These are phyloP conservation scores for Podaxis carcinomalis DNA, from an alignment of 768 basidiomycete species.

Conservation along the genomic window DNA sequence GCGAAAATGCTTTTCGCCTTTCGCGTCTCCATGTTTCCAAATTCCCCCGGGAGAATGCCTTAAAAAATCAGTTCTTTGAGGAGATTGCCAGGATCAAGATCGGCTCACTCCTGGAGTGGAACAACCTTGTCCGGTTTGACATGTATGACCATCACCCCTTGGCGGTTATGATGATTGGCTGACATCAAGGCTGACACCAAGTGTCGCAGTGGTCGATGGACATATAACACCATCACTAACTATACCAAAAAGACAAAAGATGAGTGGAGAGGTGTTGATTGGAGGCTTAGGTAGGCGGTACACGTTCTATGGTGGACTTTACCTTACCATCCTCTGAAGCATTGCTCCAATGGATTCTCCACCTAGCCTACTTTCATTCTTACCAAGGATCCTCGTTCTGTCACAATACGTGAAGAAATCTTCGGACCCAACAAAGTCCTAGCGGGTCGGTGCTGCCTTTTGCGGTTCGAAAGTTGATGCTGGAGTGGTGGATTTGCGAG, in stretches of 20 bases:
- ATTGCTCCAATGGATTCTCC: conserved; percentile 91
- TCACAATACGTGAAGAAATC: conserved; percentile 93
- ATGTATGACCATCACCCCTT: conserved; percentile 54
- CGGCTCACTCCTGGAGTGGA: conserved; percentile 70
- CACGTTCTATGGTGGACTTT: neutral
- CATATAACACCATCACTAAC: conserved; percentile 83
- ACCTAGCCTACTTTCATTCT: conserved; percentile 92
- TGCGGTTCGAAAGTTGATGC: neutral
- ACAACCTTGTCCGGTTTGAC: conserved; percentile 92
- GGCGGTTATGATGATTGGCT: conserved; percentile 1
- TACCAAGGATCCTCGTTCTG: conserved; percentile 82
- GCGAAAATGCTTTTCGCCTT: conserved; percentile 86
- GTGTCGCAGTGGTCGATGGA: conserved; percentile 59
- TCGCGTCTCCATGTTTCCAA: conserved; percentile 88
- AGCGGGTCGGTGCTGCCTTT: conserved; percentile 21
- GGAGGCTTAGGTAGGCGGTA: conserved; percentile 65
- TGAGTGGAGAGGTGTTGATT: conserved; percentile 73
- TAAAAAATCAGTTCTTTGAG: conserved; percentile 72
- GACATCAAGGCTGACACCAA: neutral
- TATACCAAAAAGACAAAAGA: conserved; percentile 91
- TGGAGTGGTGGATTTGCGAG: conserved; percentile 38
- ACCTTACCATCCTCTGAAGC: conserved; percentile 31
- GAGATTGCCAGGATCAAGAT: conserved; percentile 86
- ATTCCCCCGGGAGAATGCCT: conserved; percentile 76
- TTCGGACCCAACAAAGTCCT: conserved; percentile 63